A percentile compares a stretch with the other conserved stretches of the same genome.
phyloP scores from a whole-genome alignment of 2,329 filamentous ascomycete genomes.

The Aspergillus sp. region DNA sequence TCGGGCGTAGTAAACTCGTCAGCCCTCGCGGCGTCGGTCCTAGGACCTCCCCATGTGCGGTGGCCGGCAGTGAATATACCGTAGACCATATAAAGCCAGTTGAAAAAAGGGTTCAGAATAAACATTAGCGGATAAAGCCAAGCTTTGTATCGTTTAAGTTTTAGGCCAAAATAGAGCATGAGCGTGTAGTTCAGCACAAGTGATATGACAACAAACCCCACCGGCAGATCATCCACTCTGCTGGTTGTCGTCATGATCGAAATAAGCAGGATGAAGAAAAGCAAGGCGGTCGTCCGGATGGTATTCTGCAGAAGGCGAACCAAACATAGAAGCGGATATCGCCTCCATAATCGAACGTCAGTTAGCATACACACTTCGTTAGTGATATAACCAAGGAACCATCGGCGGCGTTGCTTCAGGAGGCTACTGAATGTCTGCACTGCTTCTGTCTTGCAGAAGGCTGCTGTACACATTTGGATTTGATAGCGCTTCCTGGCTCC shows the following conservation, averaged over 20 bases:
- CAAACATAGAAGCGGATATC: slow-evolving; percentile 81
- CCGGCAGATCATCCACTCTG: slow-evolving; percentile 73
- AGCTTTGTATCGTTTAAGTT: slow-evolving; percentile 85
- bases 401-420: slow-evolving; percentile 89
- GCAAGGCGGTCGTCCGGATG: slow-evolving; percentile 85
- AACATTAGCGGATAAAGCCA: slow-evolving; percentile 97
- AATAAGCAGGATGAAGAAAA: slow-evolving; percentile 92
- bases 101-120: slow-evolving; percentile 91
- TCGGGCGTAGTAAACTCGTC: slow-evolving; percentile 73
- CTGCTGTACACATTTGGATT: slow-evolving; percentile 95
- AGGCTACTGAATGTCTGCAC: slow-evolving; percentile 84
- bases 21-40: slow-evolving; percentile 82
- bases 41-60: slow-evolving; percentile 90
- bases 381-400: slow-evolving; percentile 96
- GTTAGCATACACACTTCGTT: slow-evolving; percentile 99
- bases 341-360: slow-evolving; percentile 84
- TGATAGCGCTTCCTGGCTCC: slow-evolving; percentile 89
- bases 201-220: slow-evolving; percentile 91
- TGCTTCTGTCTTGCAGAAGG: slow-evolving; percentile 97
- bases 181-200: slow-evolving; percentile 90
- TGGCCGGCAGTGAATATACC: slow-evolving; percentile 93
- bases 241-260: slow-evolving; percentile 83
- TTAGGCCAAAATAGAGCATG: slow-evolving; percentile 93
- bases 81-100: slow-evolving; percentile 98
- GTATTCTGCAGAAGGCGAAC: slow-evolving; percentile 96